Conservation (phyloP, 1,139 yeast genomes). For the Kurtzmaniella quercitrusa region DNA sequence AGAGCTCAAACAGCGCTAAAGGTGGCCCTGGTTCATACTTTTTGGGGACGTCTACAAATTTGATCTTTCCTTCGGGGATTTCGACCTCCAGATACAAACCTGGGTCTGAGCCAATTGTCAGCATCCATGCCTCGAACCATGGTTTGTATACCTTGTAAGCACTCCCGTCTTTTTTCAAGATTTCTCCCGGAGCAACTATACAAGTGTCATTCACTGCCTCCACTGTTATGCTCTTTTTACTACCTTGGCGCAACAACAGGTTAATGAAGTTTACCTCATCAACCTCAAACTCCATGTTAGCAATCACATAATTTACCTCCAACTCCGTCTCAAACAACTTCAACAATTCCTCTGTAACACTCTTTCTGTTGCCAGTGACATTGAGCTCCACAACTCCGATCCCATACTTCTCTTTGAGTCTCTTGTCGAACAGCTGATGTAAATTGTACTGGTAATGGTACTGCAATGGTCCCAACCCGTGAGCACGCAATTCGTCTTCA, state of each 20-base stretch:
- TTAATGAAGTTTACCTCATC: conserved; percentile 44
- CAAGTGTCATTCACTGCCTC: conserved; percentile 43
- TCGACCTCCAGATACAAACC: not conserved
- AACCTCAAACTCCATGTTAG: conserved; percentile 47
- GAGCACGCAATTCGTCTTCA: not conserved
- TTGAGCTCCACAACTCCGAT: not conserved
- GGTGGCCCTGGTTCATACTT: not conserved
- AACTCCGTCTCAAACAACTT: not conserved
- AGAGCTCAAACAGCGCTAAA: not conserved
- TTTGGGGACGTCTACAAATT: not conserved
- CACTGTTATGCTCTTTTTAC: conserved; percentile 17
- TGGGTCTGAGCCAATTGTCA: conserved; percentile 16
- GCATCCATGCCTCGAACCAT: conserved; percentile 47
- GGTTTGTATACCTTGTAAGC: conserved; percentile 52
- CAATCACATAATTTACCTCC: not conserved
- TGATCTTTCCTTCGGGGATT: not conserved
- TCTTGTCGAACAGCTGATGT: not conserved
- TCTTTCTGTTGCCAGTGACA: not conserved
- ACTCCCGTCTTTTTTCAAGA: conserved; percentile 40
- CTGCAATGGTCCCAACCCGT: not conserved
- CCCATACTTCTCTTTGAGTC: not conserved
- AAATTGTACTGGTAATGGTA: not conserved
- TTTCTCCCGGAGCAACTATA: conserved; percentile 40
- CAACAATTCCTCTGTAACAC: not conserved
- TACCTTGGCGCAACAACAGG: conserved; percentile 13